Base-by-base conservation (phyloP, 257 asterid genomes). In the Nicotiana attenuata region DNA sequence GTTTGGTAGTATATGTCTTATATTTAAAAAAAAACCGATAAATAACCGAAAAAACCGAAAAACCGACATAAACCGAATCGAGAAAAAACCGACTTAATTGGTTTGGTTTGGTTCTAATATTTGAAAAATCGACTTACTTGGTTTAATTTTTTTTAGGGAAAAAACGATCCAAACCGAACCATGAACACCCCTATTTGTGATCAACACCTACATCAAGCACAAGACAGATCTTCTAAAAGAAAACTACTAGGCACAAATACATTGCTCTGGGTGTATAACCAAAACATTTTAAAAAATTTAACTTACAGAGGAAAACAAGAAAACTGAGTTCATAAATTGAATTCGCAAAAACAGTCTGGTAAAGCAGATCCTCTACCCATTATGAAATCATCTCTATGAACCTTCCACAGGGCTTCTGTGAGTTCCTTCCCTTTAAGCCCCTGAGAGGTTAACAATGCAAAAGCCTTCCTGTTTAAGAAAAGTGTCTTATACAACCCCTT, bases 261-360 rank as follows among this genome's bases (percentile, higher is more conserved):
- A 50, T 75, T 75, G 64, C 80, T 15, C 63, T 55, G 45, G 17
- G 5, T 50, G 22, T 24, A 24, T 50, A 7, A 50, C 26, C 63
- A 50, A 50, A 8, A 24, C 9, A 47, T 75, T 10, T 5, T 22
- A 28, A n/a, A 2, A 41, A n/a, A 7, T 14, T n/a, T 45, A 47
- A 50, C 28, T n/a, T 50, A 19, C 26, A 26, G 64, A 50, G 47
- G 80, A 26, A 73, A 52, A 52, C 64, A 26, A 0, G 17, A 16
- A 60, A 3, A 60, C 66, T 22, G 24, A 53, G 31, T 66, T 81
- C 86, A 91, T 60, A 93, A 20, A 82, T 90, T 91, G 81, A 87
- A 89, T 64, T 96, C 97, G 71, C 99, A 96, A 86, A 96, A 96
- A 89, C 99, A 96, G 84, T 92, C 97, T 0, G 95, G 97, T 81